phyloP scores from a whole-genome alignment of 176 grass and related monocot genomes.

The Eragrostis nindensis region DNA sequence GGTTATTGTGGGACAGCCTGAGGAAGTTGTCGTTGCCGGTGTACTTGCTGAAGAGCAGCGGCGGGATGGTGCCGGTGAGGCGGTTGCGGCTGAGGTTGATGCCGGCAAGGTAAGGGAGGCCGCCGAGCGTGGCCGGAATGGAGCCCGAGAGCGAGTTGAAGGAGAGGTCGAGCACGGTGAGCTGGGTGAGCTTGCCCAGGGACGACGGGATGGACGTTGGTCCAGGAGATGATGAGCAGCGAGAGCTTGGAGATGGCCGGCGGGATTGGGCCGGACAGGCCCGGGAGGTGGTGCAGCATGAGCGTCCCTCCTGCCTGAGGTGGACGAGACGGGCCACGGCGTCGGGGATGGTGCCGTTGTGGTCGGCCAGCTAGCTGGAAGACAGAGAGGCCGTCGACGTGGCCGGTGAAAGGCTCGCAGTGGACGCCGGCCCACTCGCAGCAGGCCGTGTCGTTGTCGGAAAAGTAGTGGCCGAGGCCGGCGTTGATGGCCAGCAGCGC shows the following conservation, averaged over 20 bases:
- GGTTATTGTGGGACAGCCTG: constrained; percentile 46
- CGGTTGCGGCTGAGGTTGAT: constrained; percentile 60
- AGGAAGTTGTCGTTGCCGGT: neutral
- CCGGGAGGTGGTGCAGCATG: too few relatives aligned
- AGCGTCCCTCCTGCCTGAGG: too few relatives aligned
- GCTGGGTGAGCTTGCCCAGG: constrained; percentile 27
- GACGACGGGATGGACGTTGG: constrained; percentile 48
- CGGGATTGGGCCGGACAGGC: too few relatives aligned
- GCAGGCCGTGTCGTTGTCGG: too few relatives aligned
- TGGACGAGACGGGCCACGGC: too few relatives aligned
- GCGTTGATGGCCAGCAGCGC: too few relatives aligned
- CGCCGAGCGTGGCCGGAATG: constrained; percentile 45
- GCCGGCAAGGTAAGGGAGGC: neutral
- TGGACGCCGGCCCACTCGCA: too few relatives aligned
- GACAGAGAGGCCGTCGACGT: too few relatives aligned
- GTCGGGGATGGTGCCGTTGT: too few relatives aligned
- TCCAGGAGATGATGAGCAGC: constrained; percentile 48
- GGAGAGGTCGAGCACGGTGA: constrained; percentile 49
- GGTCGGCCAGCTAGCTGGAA: neutral
- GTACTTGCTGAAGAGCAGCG: constrained; percentile 6
- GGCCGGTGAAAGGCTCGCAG: too few relatives aligned
- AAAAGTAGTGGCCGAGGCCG: too few relatives aligned
- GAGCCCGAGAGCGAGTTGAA: constrained; percentile 57
- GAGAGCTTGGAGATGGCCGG: constrained; percentile 13
- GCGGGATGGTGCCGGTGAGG: constrained; percentile 49